Percentiles rank a stretch among this genome's conserved stretches.
Evolutionary conservation across 2,329 filamentous ascomycete species (phyloP).

Genomic region (Phoma sp.): DNA sequence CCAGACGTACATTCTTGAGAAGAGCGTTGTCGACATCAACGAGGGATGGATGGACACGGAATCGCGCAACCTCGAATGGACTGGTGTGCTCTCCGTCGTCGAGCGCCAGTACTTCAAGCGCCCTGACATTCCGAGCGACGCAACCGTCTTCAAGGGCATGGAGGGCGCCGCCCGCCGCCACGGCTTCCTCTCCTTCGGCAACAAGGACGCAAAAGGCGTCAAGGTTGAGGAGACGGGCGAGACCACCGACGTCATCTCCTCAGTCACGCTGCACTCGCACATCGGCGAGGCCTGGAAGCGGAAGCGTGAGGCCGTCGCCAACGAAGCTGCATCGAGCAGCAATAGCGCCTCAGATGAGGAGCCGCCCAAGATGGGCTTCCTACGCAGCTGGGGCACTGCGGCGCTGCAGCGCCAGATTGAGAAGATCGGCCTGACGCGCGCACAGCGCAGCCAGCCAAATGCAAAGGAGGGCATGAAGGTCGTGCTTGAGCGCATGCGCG

Average conservation of each 20-base stretch:
- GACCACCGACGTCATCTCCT: conserved; percentile 73
- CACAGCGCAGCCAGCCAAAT: conserved; percentile 78
- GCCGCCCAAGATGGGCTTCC: conserved; percentile 60
- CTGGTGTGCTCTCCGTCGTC: conserved; percentile 77
- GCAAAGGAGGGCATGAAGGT: conserved; percentile 83
- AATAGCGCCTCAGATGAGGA: conserved; percentile 48
- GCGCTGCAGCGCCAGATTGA: conserved; percentile 83
- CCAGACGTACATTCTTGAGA: conserved; percentile 81
- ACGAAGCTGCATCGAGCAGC: conserved; percentile 37
- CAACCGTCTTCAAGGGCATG: conserved; percentile 37
- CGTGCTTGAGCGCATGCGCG: conserved; percentile 73
- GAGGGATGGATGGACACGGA: conserved; percentile 85
- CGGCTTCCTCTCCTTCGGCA: conserved; percentile 38
- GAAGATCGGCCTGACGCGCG: conserved; percentile 76
- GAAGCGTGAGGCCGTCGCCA: conserved; percentile 52
- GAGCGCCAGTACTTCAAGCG: conserved; percentile 75
- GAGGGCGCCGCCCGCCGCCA: conserved; percentile 40
- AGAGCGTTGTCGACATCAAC: conserved; percentile 76
- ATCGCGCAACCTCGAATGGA: conserved; percentile 81
- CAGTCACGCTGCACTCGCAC: conserved; percentile 73
- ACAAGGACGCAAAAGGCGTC: conserved; percentile 23
- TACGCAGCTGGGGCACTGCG: conserved; percentile 69
- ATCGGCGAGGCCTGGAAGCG: conserved; percentile 70
- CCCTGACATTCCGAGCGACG: conserved; percentile 39
- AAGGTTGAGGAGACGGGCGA: conserved; percentile 44